Evolutionary conservation across 257 asterid genomes (phyloP), one percentile per base, ranked within the genome.

Genomic region (Solanum megistacrolobum): DNA sequence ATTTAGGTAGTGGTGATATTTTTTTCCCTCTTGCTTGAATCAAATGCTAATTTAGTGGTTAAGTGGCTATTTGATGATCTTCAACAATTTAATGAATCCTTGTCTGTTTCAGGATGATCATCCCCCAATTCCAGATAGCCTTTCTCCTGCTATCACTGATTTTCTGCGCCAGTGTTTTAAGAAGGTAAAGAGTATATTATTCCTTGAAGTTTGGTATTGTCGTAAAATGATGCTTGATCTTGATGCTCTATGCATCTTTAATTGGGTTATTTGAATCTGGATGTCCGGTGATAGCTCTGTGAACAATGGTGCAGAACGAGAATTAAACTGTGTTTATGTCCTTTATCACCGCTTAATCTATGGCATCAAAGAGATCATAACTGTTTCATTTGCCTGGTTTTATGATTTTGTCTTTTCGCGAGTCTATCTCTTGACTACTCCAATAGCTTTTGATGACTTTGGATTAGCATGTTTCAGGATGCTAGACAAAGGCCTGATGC

Each of bases 401-500:
- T 43, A 81, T 81, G 41, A 55, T 86, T 86, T 75, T n/a, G 31
- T 87, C 58, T 29, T 66, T 32, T 65, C 25, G 32, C 29, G 48
- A 81, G 79, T 83, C 21, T 36, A 31, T 14, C 43, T 55, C 39
- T 76, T 73, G 86, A 75, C 31, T 48, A 27, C 39, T 71, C 23
- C 43, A 74, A 41, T 20, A 52, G 68, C 29, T 86, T 62, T 18
- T 85, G 86, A 66, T 93, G 79, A 89, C 87, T 48, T 73, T 87
- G 83, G 65, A 73, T 48, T 73, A 87, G 88, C 83, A 83, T 85
- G 65, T 92, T 92, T 92, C 98, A 97, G 99, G 99, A 97, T 94
- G 98, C 99, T 86, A 94, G 99, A 85, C 99, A 95, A 92, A 96
- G 99, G 93, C 99, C 99, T 29, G 99, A 96, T 91, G 99, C 99